Evolutionary conservation across 2,329 filamentous ascomycete species (phyloP).

Genomic region (Xylaria sp.): DNA sequence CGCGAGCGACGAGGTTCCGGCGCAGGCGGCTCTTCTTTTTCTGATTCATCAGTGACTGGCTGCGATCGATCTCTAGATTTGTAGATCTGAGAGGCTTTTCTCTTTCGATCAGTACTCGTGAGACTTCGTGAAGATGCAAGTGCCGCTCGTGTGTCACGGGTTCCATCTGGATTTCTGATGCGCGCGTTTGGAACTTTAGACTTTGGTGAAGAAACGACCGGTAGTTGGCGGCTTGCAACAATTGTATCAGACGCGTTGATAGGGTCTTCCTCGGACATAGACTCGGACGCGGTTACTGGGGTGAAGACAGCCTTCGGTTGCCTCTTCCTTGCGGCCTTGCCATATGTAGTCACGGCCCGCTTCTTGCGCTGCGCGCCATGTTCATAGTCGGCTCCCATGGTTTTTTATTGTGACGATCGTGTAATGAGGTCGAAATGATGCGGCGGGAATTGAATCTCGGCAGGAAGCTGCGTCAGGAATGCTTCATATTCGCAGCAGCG

Average conservation of each 20-base stretch:
- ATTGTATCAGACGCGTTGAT: slow-evolving; percentile 40
- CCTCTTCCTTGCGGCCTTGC: slow-evolving; percentile 44
- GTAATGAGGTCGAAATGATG: slow-evolving; percentile 17
- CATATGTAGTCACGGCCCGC: slow-evolving; percentile 46
- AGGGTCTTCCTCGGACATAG: slow-evolving; percentile 47
- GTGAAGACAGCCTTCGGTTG: slow-evolving; percentile 44
- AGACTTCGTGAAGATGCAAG: slow-evolving; percentile 28
- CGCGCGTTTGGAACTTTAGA: slow-evolving; percentile 34
- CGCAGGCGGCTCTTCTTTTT: slow-evolving; percentile 35
- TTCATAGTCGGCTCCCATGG: slow-evolving; percentile 45
- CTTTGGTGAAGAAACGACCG: slow-evolving; percentile 40
- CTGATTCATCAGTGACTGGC: slow-evolving; percentile 29
- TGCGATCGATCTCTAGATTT: slow-evolving; percentile 42
- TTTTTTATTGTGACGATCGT: slow-evolving; percentile 23
- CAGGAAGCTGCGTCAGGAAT: slow-evolving; percentile 26
- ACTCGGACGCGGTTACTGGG: slow-evolving; percentile 43
- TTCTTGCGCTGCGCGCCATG: slow-evolving; percentile 45
- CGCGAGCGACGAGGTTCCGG: slow-evolving; percentile 42
- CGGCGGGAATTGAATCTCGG: slow-evolving; percentile 11
- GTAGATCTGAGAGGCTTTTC: slow-evolving; percentile 48
- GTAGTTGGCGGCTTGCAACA: slow-evolving; percentile 37
- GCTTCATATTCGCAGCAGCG: slow-evolving; percentile 42
- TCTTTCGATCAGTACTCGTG: slow-evolving; percentile 44
- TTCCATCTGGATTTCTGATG: slow-evolving; percentile 31
- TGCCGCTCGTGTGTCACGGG: slow-evolving; percentile 28